phyloP scores from a whole-genome alignment of 495 filamentous ascomycete genomes.

The Podospora australis region DNA sequence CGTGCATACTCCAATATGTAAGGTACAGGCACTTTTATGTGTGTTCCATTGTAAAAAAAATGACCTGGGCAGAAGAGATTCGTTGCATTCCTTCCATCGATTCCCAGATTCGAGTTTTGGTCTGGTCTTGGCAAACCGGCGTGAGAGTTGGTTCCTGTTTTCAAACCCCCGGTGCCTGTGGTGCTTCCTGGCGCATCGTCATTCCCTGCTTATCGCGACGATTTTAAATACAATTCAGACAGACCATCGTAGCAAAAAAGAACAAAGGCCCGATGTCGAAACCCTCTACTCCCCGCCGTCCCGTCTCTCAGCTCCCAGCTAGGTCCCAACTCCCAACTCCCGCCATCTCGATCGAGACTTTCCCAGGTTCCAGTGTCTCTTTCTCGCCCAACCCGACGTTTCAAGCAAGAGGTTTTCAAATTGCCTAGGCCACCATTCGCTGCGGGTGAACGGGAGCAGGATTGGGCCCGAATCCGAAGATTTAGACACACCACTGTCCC shows the following conservation, averaged over 20 bases:
- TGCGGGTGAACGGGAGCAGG: neutral
- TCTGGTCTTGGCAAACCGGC: slow-evolving; percentile 4
- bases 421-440: neutral
- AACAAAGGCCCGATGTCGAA: slow-evolving; percentile 8
- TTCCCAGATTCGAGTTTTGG: neutral
- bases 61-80: too few relatives aligned
- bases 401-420: too few relatives aligned
- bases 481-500: neutral
- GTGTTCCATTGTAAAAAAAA: too few relatives aligned
- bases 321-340: neutral
- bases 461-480: slow-evolving; percentile 1
- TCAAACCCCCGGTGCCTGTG: slow-evolving; percentile 5
- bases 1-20: too few relatives aligned
- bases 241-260: slow-evolving; percentile 6
- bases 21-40: too few relatives aligned
- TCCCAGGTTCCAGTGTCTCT: too few relatives aligned
- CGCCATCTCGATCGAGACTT: too few relatives aligned
- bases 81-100: neutral
- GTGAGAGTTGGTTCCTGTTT: slow-evolving; percentile 21
- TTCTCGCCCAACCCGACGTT: neutral
- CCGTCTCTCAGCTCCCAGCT: neutral
- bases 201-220: slow-evolving; percentile 27
- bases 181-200: slow-evolving; percentile 20
- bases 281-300: neutral
- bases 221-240: slow-evolving; percentile 9